Evolutionary conservation across 2,329 filamentous ascomycete species (phyloP).

Genomic region (Huntiella decipiens): DNA sequence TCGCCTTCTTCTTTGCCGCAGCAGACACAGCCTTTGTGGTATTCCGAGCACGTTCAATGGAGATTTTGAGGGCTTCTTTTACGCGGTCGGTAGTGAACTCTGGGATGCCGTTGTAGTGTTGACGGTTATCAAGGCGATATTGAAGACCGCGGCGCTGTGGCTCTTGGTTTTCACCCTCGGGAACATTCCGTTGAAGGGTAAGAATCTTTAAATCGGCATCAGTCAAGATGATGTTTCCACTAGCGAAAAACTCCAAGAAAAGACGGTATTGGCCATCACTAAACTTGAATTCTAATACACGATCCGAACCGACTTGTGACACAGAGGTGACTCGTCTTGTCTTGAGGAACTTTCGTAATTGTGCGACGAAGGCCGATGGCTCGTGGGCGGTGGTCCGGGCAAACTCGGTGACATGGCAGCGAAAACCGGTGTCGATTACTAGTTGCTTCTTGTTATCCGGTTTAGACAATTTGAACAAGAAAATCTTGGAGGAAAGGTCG

Average conservation of each 20-base stretch:
- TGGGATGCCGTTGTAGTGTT: conserved; percentile 65
- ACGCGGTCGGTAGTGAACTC: conserved; percentile 56
- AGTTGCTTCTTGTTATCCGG: conserved; percentile 78
- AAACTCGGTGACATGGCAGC: conserved; percentile 85
- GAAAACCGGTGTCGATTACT: conserved; percentile 85
- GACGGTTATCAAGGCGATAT: conserved; percentile 65
- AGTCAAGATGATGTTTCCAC: conserved; percentile 85
- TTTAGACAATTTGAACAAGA: conserved; percentile 87
- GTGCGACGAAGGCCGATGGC: conserved; percentile 69
- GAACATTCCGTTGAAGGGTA: conserved; percentile 59
- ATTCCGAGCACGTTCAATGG: conserved; percentile 36
- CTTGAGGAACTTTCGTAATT: conserved; percentile 73
- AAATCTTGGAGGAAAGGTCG: conserved; percentile 86
- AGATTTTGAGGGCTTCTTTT: conserved; percentile 46
- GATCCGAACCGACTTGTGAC: conserved; percentile 74
- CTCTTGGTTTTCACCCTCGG: conserved; percentile 68
- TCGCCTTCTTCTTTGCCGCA: conserved; percentile 41
- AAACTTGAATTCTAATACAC: conserved; percentile 81
- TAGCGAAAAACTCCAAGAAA: conserved; percentile 90
- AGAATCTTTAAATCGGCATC: conserved; percentile 70
- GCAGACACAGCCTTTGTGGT: conserved; percentile 20
- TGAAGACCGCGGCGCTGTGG: conserved; percentile 56
- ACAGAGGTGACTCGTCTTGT: conserved; percentile 68
- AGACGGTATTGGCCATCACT: conserved; percentile 77
- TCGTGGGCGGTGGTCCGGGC: conserved; percentile 66